A percentile compares a stretch with the other conserved stretches of the same genome.
Conservation (phyloP, 352 stramenopile species). For the Globisporangium nagaii region DNA sequence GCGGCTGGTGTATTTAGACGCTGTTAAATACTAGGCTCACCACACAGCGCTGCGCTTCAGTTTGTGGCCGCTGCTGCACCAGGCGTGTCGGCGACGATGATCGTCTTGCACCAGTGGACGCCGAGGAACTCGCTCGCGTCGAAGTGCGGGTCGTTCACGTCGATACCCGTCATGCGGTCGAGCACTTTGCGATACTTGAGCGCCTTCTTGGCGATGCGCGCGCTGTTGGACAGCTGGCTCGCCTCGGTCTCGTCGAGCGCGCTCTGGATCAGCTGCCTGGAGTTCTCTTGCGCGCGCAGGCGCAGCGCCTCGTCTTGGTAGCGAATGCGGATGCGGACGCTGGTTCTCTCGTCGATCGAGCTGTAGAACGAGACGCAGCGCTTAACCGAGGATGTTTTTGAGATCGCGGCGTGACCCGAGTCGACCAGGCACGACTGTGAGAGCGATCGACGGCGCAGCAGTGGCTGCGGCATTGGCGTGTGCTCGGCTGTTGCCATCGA, state of each 20-base stretch:
- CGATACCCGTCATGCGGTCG: conserved; percentile 7
- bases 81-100: not conserved
- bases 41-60: not conserved
- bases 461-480: too few relatives aligned
- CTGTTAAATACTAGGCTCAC: not conserved
- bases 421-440: not conserved
- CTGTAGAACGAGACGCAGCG: not conserved
- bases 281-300: conserved; percentile 21
- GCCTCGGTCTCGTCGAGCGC: conserved; percentile 13
- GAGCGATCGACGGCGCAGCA: conserved; percentile 2
- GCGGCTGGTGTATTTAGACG: too few relatives aligned
- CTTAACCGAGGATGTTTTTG: not conserved
- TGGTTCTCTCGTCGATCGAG: not conserved
- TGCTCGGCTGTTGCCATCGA: too few relatives aligned
- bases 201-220: conserved; percentile 5
- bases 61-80: not conserved
- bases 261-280: conserved; percentile 27
- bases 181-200: conserved; percentile 17
- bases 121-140: conserved; percentile 6
- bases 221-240: conserved; percentile 7
- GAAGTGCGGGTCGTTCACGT: conserved; percentile 9
- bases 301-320: conserved; percentile 40
- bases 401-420: not conserved
- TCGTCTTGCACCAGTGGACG: conserved; percentile 9
- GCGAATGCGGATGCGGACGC: conserved; percentile 15